Evolutionary conservation across 148 eudicot species (phyloP).

Genomic region (Cornus florida): DNA sequence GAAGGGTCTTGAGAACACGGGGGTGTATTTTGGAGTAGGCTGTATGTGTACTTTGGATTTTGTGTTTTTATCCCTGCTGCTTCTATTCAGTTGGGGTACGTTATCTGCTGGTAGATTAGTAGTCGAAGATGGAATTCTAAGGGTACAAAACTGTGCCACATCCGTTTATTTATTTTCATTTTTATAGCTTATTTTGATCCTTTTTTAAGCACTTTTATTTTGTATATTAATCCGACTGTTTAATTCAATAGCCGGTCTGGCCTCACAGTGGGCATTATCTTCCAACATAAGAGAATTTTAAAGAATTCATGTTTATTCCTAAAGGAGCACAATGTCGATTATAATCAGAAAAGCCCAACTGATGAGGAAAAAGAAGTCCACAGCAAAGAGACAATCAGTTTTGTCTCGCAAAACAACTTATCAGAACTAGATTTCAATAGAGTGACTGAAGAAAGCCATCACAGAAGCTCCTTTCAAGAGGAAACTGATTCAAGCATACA

Average conservation of each 20-base stretch:
- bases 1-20: too few relatives aligned
- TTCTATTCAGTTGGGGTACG: too few relatives aligned
- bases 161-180: neutral
- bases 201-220: neutral
- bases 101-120: too few relatives aligned
- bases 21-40: too few relatives aligned
- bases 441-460: constrained; percentile 16
- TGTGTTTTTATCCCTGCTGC: too few relatives aligned
- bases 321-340: constrained; percentile 51
- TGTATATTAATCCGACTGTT: neutral
- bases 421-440: constrained; percentile 17
- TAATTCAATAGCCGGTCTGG: constrained; percentile 33
- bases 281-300: constrained; percentile 82
- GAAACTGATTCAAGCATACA: constrained; percentile 18
- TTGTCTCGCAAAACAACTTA: constrained; percentile 16
- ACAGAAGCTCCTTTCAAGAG: constrained; percentile 12
- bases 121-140: neutral
- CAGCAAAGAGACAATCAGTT: constrained; percentile 6
- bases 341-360: constrained; percentile 43
- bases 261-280: constrained; percentile 93
- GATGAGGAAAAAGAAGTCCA: constrained; percentile 50
- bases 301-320: constrained; percentile 71
- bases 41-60: too few relatives aligned
- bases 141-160: constrained; percentile 12
- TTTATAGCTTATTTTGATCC: neutral